phyloP scores from a whole-genome alignment of 2,329 filamentous ascomycete species.

The Calonectria honghensis region DNA sequence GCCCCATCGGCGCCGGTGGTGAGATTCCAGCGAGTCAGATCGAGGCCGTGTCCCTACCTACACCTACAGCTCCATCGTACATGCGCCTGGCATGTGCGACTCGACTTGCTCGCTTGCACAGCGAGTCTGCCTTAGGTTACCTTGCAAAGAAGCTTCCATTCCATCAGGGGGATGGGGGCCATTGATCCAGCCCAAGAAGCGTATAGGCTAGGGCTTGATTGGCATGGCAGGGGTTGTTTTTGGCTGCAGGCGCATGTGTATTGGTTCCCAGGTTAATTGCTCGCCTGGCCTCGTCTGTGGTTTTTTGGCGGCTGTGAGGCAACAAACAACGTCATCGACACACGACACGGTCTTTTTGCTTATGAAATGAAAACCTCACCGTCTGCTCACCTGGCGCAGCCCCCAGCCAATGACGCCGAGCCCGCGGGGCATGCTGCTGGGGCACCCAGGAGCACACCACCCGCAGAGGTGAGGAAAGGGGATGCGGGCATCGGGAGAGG shows the following conservation, averaged over 20 bases:
- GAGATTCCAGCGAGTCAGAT: slow-evolving; percentile 42
- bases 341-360: slow-evolving; percentile 36
- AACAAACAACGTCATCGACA: slow-evolving; percentile 39
- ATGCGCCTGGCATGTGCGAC: slow-evolving; percentile 24
- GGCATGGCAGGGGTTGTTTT: slow-evolving; percentile 23
- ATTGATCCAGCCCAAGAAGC: slow-evolving; percentile 10
- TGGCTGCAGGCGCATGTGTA: slow-evolving; percentile 29
- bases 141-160: slow-evolving; percentile 35
- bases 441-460: slow-evolving; percentile 50
- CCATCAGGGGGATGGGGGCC: slow-evolving; percentile 5
- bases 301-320: slow-evolving; percentile 38
- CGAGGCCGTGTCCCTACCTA: slow-evolving; percentile 15
- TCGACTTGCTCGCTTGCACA: slow-evolving; percentile 37
- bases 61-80: slow-evolving; percentile 15
- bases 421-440: slow-evolving; percentile 38
- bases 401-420: slow-evolving; percentile 38
- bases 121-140: slow-evolving; percentile 20
- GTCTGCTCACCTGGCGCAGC: slow-evolving; percentile 45
- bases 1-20: slow-evolving; percentile 38
- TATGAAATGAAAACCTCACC: slow-evolving; percentile 39
- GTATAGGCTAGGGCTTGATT: slow-evolving; percentile 20
- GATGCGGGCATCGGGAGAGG: slow-evolving; percentile 32
- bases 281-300: slow-evolving; percentile 21
- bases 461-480: slow-evolving; percentile 26
- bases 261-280: slow-evolving; percentile 28